These are phyloP conservation scores for Nakazawaea wickerhamii DNA, from an alignment of 805 yeast species.

Conservation along the genomic window DNA sequence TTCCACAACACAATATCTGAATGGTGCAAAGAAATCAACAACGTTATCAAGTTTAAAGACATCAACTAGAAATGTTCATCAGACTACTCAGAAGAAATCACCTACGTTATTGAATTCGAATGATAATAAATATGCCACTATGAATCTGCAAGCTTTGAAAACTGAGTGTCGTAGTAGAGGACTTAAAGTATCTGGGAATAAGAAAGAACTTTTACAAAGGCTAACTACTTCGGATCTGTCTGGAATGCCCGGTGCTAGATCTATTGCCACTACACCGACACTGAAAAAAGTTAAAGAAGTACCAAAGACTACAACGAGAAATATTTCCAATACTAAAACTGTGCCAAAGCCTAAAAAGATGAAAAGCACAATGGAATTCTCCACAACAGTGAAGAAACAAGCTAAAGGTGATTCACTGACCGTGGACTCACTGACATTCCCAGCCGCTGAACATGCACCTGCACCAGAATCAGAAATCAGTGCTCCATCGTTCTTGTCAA, in stretches of 20 bases:
- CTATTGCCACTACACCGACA: too few relatives aligned
- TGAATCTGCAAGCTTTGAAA: conserved; percentile 52
- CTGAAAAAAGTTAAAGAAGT: conserved; percentile 8
- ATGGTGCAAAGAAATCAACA: neutral
- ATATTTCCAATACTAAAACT: conserved; percentile 3
- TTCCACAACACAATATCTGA: conserved; percentile 7
- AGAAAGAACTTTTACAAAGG: conserved; percentile 47
- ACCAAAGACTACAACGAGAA: conserved; percentile 2
- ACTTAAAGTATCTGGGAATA: conserved; percentile 55
- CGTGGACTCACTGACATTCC: conserved; percentile 51
- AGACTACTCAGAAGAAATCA: conserved; percentile 27
- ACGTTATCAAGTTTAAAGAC: neutral
- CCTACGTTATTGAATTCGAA: conserved; percentile 21
- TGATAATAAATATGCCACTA: conserved; percentile 25
- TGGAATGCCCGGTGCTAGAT: too few relatives aligned
- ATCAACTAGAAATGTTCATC: conserved; percentile 26
- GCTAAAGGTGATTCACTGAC: conserved; percentile 56
- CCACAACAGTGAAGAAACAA: conserved; percentile 18
- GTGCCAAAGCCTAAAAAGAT: conserved; percentile 1
- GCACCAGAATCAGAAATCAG: conserved; percentile 19
- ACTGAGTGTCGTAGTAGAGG: conserved; percentile 57
- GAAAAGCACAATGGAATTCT: conserved; percentile 13
- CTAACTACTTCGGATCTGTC: conserved; percentile 16
- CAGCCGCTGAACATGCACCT: conserved; percentile 24
- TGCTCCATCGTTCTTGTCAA: conserved; percentile 24